Base-by-base conservation (phyloP, 1,284 basidiomycete genomes). In the Heterobasidion irregulare region DNA sequence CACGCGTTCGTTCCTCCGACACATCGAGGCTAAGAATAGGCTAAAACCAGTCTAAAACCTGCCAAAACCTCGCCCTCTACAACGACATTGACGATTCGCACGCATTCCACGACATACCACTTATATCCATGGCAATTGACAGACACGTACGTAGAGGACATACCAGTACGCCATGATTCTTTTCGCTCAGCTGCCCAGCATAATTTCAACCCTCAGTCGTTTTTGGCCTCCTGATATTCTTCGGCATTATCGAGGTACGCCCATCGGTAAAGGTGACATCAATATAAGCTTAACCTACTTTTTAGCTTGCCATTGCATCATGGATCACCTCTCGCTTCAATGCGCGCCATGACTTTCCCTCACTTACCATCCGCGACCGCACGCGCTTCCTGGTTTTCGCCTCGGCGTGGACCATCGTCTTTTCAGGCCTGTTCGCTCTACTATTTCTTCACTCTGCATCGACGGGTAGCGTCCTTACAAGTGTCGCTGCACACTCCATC, bases 341-440 rank as follows among this genome's bases (percentile, higher is more conserved):
- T 66, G 50, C 62, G 34, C 70, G 77, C 61, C 74, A 82, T 68
- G 79, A 86, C 70, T 78, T 72, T 65, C 72, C 71, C 55, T 76
- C 61, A 56, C 57, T 61, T 19, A 65, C 73, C 45, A 77, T 84
- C 59, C 78, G 77, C 50, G 81, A 84, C 65, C 75, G 83, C 45
- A 78, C 83, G 10, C 75, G 78, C 49, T 88, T 81, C 69, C 68
- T 84, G 50, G 72, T 87, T 41, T 89, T 89, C 71, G 64, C 72
- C 13, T 82, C 82, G n/a, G 69, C 72, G 60, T 90, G 87, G 86
- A 89, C 87, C 2, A 69, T 84, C 8, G 63, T 82, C 54, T 72
- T 83, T 57, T 76, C 77, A 38, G 61, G 73, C 7, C 52, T 82
- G 53, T 81, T 79, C 66, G 66, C 80, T 53, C 57, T 73, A 16